A percentile compares a stretch with the other conserved stretches of the same genome.
These are phyloP conservation scores for Linnemannia elongata DNA, from an alignment of 192 early-diverging fungal species.

Conservation along the genomic window DNA sequence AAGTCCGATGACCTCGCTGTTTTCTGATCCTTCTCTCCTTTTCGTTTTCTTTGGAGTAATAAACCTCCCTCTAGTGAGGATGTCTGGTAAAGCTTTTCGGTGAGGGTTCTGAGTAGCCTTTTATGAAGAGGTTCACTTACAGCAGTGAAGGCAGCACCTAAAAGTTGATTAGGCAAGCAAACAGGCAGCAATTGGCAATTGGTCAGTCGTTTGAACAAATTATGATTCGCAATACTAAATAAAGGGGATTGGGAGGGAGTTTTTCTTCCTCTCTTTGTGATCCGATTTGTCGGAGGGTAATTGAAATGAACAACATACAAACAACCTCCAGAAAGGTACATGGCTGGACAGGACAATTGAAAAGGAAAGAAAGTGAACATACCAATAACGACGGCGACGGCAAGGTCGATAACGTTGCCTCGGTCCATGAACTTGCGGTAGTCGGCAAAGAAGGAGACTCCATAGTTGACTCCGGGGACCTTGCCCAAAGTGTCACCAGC, in stretches of 20 bases:
- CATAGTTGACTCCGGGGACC: slow-evolving; percentile 60
- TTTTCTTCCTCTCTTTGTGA: not conserved
- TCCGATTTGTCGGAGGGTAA: slow-evolving; percentile 8
- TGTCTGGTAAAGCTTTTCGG: not conserved
- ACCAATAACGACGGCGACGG: slow-evolving; percentile 78
- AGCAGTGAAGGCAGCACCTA: slow-evolving; percentile 55
- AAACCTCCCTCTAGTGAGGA: not conserved
- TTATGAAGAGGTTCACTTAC: slow-evolving; percentile 27
- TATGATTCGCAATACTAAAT: not conserved
- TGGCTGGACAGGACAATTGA: not conserved
- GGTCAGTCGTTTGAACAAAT: not conserved
- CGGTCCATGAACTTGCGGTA: slow-evolving; percentile 68
- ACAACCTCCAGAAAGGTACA: not conserved
- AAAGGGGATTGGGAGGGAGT: not conserved
- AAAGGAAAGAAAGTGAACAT: slow-evolving; percentile 61
- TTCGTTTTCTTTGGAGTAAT: not conserved
- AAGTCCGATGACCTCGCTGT: not conserved
- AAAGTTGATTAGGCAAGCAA: not conserved
- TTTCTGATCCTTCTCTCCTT: not conserved
- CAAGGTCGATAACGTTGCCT: slow-evolving; percentile 76
- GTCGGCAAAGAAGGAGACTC: slow-evolving; percentile 63
- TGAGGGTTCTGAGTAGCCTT: not conserved
- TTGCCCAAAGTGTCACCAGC: slow-evolving; percentile 32
- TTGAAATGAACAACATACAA: not conserved
- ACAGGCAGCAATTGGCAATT: not conserved